phyloP scores from a whole-genome alignment of 1,284 basidiomycete species.

The Pseudozyma tsukubaensis region DNA sequence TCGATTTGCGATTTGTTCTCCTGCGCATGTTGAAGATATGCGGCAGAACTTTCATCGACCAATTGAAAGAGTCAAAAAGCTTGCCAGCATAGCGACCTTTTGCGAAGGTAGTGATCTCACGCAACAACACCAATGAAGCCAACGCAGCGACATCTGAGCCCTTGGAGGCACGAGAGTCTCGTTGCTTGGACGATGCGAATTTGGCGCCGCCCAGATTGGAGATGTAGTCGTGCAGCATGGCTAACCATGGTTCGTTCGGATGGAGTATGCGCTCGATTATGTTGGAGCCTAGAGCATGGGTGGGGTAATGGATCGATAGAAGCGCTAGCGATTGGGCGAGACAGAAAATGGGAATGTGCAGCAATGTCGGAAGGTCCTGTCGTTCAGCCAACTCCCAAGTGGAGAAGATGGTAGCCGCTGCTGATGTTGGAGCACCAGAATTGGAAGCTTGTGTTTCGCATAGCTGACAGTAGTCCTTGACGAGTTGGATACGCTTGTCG shows the following conservation, averaged over 20 bases:
- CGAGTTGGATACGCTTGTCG: conserved; percentile 44
- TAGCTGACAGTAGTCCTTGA: conserved; percentile 46
- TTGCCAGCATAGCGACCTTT: conserved; percentile 48
- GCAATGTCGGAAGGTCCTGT: conserved; percentile 41
- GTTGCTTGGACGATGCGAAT: conserved; percentile 23
- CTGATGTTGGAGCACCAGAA: conserved; percentile 22
- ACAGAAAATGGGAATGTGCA: conserved; percentile 56
- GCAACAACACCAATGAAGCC: conserved; percentile 51
- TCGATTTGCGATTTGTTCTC: conserved; percentile 28
- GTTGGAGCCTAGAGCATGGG: conserved; percentile 54
- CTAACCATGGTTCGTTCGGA: conserved; percentile 48
- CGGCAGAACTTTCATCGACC: conserved; percentile 53
- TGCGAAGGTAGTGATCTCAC: conserved; percentile 53
- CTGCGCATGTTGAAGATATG: conserved; percentile 57
- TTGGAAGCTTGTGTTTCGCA: conserved; percentile 40
- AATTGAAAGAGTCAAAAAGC: conserved; percentile 62
- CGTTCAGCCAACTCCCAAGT: conserved; percentile 49
- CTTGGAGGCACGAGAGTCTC: conserved; percentile 24
- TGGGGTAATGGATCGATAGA: conserved; percentile 60
- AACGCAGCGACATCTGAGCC: conserved; percentile 46
- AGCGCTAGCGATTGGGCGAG: conserved; percentile 60
- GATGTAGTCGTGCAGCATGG: conserved; percentile 51
- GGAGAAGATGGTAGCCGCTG: conserved; percentile 38
- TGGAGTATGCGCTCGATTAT: conserved; percentile 54
- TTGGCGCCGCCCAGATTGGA: conserved; percentile 36